A percentile compares a stretch with the other conserved stretches of the same genome.
These are phyloP conservation scores for Astragalus glycyphyllos DNA, from an alignment of 306 rosid genomes.

Conservation along the genomic window DNA sequence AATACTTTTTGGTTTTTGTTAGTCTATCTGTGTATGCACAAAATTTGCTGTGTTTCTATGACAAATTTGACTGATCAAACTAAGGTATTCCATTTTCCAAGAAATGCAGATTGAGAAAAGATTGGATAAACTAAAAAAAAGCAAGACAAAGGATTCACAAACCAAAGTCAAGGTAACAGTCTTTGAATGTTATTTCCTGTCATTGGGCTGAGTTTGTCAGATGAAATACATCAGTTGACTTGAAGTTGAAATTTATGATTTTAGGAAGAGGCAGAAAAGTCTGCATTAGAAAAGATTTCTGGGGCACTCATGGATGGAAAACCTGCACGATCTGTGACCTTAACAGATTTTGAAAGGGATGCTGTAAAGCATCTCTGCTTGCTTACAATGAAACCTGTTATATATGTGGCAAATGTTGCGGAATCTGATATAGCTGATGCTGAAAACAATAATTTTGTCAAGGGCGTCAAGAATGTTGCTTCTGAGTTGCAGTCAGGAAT, in stretches of 20 bases:
- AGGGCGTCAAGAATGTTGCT: constrained; percentile 71
- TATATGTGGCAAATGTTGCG: constrained; percentile 92
- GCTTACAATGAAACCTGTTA: constrained; percentile 91
- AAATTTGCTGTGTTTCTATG: constrained; percentile 28
- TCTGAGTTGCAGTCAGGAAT: constrained; percentile 80
- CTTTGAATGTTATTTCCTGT: constrained; percentile 17
- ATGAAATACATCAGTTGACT: constrained; percentile 20
- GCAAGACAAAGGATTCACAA: constrained; percentile 85
- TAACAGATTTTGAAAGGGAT: constrained; percentile 79
- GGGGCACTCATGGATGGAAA: constrained; percentile 89
- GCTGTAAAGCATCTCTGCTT: constrained; percentile 84
- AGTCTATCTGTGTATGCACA: constrained; percentile 15
- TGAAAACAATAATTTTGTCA: constrained; percentile 63
- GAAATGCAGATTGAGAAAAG: constrained; percentile 97
- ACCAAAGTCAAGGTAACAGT: constrained; percentile 75
- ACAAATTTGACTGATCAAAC: constrained; percentile 55
- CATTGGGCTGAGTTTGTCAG: not conserved
- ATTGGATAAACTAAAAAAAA: constrained; percentile 87
- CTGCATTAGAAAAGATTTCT: constrained; percentile 81
- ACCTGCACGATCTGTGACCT: constrained; percentile 90
- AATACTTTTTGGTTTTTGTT: constrained; percentile 22
- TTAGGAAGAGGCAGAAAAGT: constrained; percentile 90
- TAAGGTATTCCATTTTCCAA: constrained; percentile 59
- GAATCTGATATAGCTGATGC: constrained; percentile 91
- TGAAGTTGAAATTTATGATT: constrained; percentile 42